A percentile compares a stretch with the other conserved stretches of the same genome.
These are phyloP conservation scores for Fraxinus quadrangulata DNA, from an alignment of 257 asterid genomes.

Conservation along the genomic window DNA sequence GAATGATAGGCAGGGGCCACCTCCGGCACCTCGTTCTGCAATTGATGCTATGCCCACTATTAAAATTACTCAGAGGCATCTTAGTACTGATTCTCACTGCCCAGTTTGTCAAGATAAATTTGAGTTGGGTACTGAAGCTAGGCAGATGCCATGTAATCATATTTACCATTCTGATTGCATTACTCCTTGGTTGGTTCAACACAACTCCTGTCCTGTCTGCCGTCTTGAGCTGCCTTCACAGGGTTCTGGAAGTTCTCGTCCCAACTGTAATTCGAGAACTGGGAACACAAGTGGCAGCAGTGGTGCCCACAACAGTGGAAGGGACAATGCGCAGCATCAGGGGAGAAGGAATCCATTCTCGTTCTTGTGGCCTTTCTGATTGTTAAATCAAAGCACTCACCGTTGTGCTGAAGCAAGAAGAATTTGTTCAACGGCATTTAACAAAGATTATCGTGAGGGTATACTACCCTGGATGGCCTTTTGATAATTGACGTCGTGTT, in stretches of 20 bases:
- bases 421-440: constrained; percentile 41
- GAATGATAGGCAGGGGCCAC: constrained; percentile 12
- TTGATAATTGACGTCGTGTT: constrained; percentile 33
- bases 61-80: constrained; percentile 56
- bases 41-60: constrained; percentile 75
- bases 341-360: constrained; percentile 85
- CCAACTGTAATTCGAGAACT: constrained; percentile 38
- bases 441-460: constrained; percentile 35
- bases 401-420: constrained; percentile 40
- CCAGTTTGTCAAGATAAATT: constrained; percentile 73
- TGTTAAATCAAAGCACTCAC: constrained; percentile 47
- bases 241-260: constrained; percentile 41
- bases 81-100: constrained; percentile 59
- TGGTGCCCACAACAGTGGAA: constrained; percentile 39
- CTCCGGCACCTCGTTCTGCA: constrained; percentile 64
- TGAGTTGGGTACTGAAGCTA: constrained; percentile 59
- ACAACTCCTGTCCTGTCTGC: constrained; percentile 80
- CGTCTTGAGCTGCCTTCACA: constrained; percentile 57
- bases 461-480: constrained; percentile 43
- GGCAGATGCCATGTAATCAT: constrained; percentile 84
- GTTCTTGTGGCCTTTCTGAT: constrained; percentile 67
- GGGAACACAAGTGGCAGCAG: constrained; percentile 34
- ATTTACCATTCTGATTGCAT: constrained; percentile 73
- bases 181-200: constrained; percentile 73
- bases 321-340: constrained; percentile 49